phyloP scores from a whole-genome alignment of 108 stramenopile genomes.

The Nitzschia sp. region DNA sequence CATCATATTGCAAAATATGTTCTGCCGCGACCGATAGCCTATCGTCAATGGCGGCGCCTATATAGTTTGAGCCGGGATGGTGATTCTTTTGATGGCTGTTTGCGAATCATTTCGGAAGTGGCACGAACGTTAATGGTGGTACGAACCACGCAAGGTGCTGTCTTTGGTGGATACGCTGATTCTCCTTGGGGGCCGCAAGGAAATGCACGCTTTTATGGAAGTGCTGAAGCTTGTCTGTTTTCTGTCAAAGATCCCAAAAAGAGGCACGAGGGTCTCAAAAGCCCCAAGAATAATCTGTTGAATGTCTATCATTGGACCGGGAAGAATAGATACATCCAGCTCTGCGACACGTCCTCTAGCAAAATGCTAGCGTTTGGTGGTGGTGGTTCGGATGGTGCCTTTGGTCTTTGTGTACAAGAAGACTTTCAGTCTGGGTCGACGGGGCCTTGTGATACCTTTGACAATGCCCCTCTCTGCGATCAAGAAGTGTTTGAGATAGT shows the following conservation, averaged over 20 bases:
- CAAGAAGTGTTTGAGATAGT: constrained; percentile 63
- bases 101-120: constrained; percentile 57
- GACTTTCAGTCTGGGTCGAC: constrained; percentile 85
- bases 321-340: constrained; percentile 81
- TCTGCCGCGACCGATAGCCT: constrained; percentile 65
- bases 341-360: constrained; percentile 65
- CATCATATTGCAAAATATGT: constrained; percentile 54
- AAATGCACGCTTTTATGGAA: constrained; percentile 66
- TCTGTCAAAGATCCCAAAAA: constrained; percentile 10
- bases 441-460: constrained; percentile 87
- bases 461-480: constrained; percentile 74
- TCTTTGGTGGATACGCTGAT: constrained; percentile 88
- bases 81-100: constrained; percentile 80
- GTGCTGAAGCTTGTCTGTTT: constrained; percentile 64
- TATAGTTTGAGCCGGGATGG: constrained; percentile 83
- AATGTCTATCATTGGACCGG: constrained; percentile 85
- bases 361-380: constrained; percentile 85
- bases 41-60: constrained; percentile 77
- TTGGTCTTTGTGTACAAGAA: constrained; percentile 85
- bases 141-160: constrained; percentile 53
- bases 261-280: background rate
- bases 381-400: constrained; percentile 83
- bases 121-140: constrained; percentile 73
- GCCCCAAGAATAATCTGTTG: constrained; percentile 7
- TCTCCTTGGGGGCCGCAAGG: constrained; percentile 57